These are phyloP conservation scores for Ogataea parapolymorpha DNA, from an alignment of 805 yeast species.

Conservation along the genomic window DNA sequence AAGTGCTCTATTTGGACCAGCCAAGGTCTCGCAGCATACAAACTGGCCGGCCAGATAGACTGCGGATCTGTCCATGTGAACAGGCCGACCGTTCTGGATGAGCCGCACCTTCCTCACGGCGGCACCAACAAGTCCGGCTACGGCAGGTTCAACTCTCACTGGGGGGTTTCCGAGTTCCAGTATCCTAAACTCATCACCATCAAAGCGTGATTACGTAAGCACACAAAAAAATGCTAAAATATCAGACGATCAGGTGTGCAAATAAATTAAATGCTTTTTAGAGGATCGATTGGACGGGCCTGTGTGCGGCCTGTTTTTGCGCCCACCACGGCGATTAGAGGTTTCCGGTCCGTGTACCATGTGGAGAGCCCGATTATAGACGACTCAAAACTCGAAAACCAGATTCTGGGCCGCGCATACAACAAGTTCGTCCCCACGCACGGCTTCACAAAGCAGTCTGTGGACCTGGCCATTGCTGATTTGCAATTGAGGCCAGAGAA, in stretches of 20 bases:
- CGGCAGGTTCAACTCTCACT: conserved; percentile 42
- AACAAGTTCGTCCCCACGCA: conserved; percentile 37
- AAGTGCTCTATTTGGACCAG: conserved; percentile 42
- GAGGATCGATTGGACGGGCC: background rate
- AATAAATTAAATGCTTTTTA: background rate
- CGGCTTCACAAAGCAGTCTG: conserved; percentile 43
- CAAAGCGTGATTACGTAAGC: conserved; percentile 23
- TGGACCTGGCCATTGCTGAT: conserved; percentile 42
- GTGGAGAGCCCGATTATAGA: conserved; percentile 36
- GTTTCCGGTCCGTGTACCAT: conserved; percentile 37
- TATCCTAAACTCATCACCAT: conserved; percentile 38
- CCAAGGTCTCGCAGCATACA: conserved; percentile 34
- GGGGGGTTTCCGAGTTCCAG: conserved; percentile 44
- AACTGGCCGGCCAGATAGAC: conserved; percentile 34
- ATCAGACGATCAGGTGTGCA: background rate
- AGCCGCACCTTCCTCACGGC: conserved; percentile 40
- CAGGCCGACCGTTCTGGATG: conserved; percentile 23
- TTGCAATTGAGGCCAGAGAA: conserved; percentile 40
- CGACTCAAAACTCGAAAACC: conserved; percentile 35
- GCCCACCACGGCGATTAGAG: conserved; percentile 23
- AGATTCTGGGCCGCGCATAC: conserved; percentile 33
- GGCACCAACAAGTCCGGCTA: conserved; percentile 42
- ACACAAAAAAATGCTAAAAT: background rate
- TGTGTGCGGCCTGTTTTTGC: background rate
- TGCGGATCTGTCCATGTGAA: conserved; percentile 33